Percentiles rank a stretch among this genome's conserved stretches.
phyloP scores from a whole-genome alignment of 2,329 filamentous ascomycete genomes.

The Podosphaera xanthii region DNA sequence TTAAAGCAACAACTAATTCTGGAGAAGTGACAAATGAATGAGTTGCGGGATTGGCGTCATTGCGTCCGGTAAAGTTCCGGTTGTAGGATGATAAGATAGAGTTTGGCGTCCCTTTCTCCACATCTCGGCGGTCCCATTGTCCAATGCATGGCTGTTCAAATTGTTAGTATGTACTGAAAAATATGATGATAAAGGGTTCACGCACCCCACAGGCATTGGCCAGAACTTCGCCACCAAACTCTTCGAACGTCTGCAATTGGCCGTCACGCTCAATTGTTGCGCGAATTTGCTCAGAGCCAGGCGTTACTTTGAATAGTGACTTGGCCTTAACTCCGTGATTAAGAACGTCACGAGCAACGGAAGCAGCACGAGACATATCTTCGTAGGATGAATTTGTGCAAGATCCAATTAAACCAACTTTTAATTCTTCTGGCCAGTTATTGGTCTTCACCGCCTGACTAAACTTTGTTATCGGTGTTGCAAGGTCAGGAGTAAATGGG shows the following conservation, averaged over 20 bases:
- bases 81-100: conserved; percentile 96
- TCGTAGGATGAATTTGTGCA: conserved; percentile 98
- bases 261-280: conserved; percentile 80
- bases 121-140: conserved; percentile 83
- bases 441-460: conserved; percentile 64
- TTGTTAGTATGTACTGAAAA: background rate
- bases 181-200: no score
- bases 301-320: conserved; percentile 85
- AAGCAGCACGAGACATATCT: conserved; percentile 90
- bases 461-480: conserved; percentile 78
- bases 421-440: conserved; percentile 75
- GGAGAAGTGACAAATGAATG: conserved; percentile 86
- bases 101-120: conserved; percentile 66
- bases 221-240: conserved; percentile 69
- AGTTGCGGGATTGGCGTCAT: conserved; percentile 85
- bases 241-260: conserved; percentile 64
- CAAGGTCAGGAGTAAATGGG: conserved; percentile 86
- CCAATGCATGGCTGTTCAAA: conserved; percentile 41
- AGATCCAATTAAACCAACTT: conserved; percentile 84
- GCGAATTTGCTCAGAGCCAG: conserved; percentile 88
- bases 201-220: conserved; percentile 66
- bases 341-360: conserved; percentile 75
- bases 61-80: conserved; percentile 90
- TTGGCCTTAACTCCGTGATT: conserved; percentile 77
- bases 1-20: conserved; percentile 70